A percentile compares a stretch with the other conserved stretches of the same genome.
Conservation (phyloP, 2,329 filamentous ascomycete species). For the Verruconis gallopava region DNA sequence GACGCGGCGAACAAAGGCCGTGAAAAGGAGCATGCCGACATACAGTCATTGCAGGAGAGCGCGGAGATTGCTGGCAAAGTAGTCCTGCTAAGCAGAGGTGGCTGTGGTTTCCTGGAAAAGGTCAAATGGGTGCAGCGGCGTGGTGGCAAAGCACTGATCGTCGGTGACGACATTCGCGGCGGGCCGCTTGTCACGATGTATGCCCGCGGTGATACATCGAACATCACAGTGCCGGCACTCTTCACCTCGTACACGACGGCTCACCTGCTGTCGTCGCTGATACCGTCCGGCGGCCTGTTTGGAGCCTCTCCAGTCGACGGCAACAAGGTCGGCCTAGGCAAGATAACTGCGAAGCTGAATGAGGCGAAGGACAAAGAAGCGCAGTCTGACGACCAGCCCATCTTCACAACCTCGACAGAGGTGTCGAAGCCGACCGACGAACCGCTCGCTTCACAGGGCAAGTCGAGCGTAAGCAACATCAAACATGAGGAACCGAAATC, state of each 20-base stretch:
- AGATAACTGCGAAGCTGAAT: constrained; percentile 8
- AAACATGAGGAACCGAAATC: constrained; percentile 14
- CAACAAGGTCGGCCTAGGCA: neutral
- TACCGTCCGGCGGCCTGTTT: constrained; percentile 48
- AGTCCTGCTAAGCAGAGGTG: constrained; percentile 79
- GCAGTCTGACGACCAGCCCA: constrained; percentile 11
- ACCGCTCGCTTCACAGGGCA: constrained; percentile 17
- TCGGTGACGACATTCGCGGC: constrained; percentile 83
- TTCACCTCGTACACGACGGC: constrained; percentile 94
- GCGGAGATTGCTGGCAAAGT: constrained; percentile 91
- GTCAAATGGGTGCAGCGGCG: constrained; percentile 92
- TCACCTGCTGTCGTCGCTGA: constrained; percentile 77
- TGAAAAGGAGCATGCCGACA: constrained; percentile 56
- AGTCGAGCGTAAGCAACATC: constrained; percentile 9
- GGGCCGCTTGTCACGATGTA: constrained; percentile 94
- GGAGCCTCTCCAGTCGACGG: neutral
- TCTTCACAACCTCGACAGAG: constrained; percentile 13
- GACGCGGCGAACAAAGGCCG: constrained; percentile 7
- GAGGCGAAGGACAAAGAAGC: constrained; percentile 13
- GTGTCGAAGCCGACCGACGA: constrained; percentile 18
- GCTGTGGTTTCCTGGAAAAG: constrained; percentile 93
- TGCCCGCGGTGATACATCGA: constrained; percentile 89
- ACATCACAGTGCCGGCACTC: constrained; percentile 83
- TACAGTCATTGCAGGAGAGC: constrained; percentile 79
- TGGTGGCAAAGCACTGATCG: constrained; percentile 79